Base-by-base conservation (phyloP, 192 early-diverging fungal genomes). In the Irineochytrium annulatum region DNA sequence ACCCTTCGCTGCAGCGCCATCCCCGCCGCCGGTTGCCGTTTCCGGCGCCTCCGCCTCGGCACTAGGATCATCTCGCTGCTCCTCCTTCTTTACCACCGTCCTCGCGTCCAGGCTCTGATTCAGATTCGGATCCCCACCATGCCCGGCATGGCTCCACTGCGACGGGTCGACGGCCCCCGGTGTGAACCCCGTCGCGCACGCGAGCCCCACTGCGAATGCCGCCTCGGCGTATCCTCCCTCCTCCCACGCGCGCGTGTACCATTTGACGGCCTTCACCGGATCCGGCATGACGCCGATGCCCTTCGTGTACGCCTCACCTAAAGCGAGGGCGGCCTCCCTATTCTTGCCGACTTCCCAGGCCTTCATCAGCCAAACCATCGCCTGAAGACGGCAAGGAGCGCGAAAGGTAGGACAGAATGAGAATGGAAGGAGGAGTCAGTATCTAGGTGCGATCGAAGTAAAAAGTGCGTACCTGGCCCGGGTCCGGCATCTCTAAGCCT, bases 191-290 rank as follows among this genome's bases (percentile, higher is more conserved):
- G 63, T 65, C 22, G 63, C 63, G 32, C 31, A 49, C 16, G 63
- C 63, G 13, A 65, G 46, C 8, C 63, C 63, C 34, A 65, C 33
- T 4, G 63, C 63, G 51, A 65, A 67, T 2, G 65, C 65, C 17
- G 65, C 65, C 51, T 67, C 65, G 24, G 37, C 22, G 52, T 67
- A 60, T 3, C 65, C 65, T 13, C 65, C 57, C 16, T 35, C 58
- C 24, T 67, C 57, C 65, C 65, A 65, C 5, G 63, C 63, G 24
- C 63, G 54, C 1, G 63, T 65, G 65, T 67, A 67, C 67, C 67
- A 68, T 43, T 68, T 56, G 45, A 62, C 67, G 6, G 67, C 67
- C 48, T 62, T 61, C 1, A 52, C 55, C 2, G 67, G 67, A 27
- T 68, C 67, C 3, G 67, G 59, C 0, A 52, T 43, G 27, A 62